These are phyloP conservation scores for Sporothrix pallida DNA, from an alignment of 2,329 filamentous ascomycete species.

Conservation along the genomic window DNA sequence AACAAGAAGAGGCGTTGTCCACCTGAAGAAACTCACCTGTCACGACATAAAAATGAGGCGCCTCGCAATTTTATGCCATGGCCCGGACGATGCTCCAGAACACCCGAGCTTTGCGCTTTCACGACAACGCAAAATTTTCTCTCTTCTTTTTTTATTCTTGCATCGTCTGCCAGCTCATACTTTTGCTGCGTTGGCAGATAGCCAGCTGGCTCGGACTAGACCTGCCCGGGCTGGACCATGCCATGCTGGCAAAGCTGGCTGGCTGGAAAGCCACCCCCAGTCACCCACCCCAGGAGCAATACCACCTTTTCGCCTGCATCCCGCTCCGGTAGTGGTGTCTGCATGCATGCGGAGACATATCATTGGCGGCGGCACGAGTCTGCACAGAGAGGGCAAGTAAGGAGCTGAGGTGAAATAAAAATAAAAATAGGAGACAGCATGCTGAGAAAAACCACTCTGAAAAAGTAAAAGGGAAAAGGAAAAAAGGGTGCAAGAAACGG, in stretches of 20 bases:
- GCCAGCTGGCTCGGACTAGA: conserved; percentile 19
- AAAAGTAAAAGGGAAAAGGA: not conserved
- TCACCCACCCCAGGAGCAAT: conserved; percentile 3
- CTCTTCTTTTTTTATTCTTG: not conserved
- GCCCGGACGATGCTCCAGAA: not conserved
- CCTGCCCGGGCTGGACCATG: conserved; percentile 4
- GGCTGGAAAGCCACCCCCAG: not conserved
- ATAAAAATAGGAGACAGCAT: not conserved
- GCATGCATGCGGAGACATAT: not conserved
- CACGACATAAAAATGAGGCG: not conserved
- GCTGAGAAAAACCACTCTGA: too few species aligned
- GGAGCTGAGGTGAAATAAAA: not conserved
- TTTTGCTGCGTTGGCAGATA: conserved; percentile 31
- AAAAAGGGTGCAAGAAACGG: not conserved
- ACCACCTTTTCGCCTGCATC: conserved; percentile 21
- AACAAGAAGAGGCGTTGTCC: not conserved
- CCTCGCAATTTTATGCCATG: not conserved
- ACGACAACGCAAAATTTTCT: not conserved
- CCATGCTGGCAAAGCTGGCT: conserved; percentile 24
- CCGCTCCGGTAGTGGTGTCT: conserved; percentile 17
- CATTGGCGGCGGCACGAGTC: conserved; percentile 12
- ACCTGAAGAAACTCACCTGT: not conserved
- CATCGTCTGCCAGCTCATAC: conserved; percentile 31
- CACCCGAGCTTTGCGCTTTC: not conserved
- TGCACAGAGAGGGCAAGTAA: not conserved